Base-by-base conservation (phyloP, 768 basidiomycete genomes). In the Mycena metata region DNA sequence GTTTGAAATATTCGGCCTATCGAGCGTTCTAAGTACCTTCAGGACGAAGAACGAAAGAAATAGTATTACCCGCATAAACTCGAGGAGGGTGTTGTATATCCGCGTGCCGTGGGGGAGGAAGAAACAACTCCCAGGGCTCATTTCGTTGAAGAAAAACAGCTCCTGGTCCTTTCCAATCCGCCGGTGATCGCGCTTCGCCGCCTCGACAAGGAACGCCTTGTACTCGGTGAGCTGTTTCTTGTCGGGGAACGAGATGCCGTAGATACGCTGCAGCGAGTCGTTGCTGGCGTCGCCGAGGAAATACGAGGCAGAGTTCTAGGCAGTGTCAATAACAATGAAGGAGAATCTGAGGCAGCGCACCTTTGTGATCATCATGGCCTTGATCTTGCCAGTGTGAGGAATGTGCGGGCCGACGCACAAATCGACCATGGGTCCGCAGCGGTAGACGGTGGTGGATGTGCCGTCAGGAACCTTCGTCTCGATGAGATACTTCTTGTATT, bases 91-190 rank as follows among this genome's bases (percentile, higher is more conserved):
- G 80, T 99, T 99, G 82, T 99, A 99, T 80, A 99, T 96, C 69
- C 97, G 87, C 2, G 97, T 95, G 30, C 98, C 98, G 75, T 98
- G 96, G 16, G 98, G 98, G 63, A 99, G 86, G 88, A 96, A 98
- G 89, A 99, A 99, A 63, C 91, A 91, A 76, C 91, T 94, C 68
- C 98, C 98, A 2, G 98, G 98, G 73, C 94, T 96, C 45, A 96
- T 82, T 69, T 99, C 98, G 78, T 98, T 94, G 88, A 98, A 99
- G 86, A 98, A 97, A 87, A 96, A 99, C 11, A 99, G 83, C 73
- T 99, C 98, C 85, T 99, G 98, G 73, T 98, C 96, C 88, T 91
- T 96, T 62, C 95, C 98, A 66, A 99, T 99, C 83, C 94, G 95
- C 50, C 98, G 84, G 76, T 99, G 98, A 79, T 99, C 97, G 6